phyloP scores from a whole-genome alignment of 208 protist genomes.

The Acanthamoeba royreba region DNA sequence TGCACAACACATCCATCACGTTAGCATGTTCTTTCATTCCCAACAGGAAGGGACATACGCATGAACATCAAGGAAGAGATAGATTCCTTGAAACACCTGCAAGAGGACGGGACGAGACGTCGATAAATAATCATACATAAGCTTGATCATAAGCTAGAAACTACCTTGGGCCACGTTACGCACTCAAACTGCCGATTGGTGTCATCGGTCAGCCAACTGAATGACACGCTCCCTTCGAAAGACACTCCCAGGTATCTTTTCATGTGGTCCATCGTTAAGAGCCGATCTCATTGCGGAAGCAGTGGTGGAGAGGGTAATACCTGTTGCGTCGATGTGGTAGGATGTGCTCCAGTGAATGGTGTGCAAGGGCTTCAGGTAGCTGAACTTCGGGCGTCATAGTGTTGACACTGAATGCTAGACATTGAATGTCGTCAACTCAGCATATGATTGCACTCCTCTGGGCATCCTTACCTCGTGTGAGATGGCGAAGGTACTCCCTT shows the following conservation, averaged over 20 bases:
- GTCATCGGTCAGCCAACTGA: neutral
- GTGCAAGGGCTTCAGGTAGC: neutral
- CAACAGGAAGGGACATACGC: neutral
- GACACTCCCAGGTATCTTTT: neutral
- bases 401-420: neutral
- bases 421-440: neutral
- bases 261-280: neutral
- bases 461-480: neutral
- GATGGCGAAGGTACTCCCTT: neutral
- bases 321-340: neutral
- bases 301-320: neutral
- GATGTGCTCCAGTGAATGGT: neutral
- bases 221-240: neutral
- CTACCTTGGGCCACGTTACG: neutral
- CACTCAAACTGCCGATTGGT: neutral
- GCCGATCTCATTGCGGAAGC: neutral
- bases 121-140: too few species aligned
- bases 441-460: too few species aligned
- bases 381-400: neutral
- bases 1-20: neutral
- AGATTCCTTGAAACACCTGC: neutral
- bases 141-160: too few species aligned
- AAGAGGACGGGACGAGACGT: too few species aligned
- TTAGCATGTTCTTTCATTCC: neutral
- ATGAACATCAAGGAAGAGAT: neutral